Evolutionary conservation across 2,329 filamentous ascomycete species (phyloP).

Genomic region (Chaetomium sp.): DNA sequence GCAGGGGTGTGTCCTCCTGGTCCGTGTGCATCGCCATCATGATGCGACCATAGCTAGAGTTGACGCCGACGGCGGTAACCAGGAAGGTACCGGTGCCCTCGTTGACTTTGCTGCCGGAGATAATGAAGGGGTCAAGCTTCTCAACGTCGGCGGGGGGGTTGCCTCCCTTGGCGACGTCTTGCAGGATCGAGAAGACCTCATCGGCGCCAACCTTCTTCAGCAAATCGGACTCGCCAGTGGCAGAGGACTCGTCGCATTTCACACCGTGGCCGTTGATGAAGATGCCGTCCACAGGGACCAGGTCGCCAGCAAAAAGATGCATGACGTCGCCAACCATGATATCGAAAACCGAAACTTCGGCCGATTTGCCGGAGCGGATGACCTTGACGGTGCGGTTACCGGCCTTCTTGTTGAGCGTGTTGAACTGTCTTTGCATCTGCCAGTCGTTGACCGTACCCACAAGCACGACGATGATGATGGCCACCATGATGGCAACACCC

Average conservation of each 20-base stretch:
- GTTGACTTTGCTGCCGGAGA: slow-evolving; percentile 58
- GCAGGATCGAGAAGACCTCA: slow-evolving; percentile 59
- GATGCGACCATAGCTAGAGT: slow-evolving; percentile 58
- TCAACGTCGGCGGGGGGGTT: slow-evolving; percentile 31
- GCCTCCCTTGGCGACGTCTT: slow-evolving; percentile 53
- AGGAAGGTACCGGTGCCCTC: slow-evolving; percentile 58
- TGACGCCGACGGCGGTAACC: slow-evolving; percentile 56
- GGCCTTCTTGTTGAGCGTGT: slow-evolving; percentile 62
- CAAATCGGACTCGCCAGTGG: slow-evolving; percentile 72
- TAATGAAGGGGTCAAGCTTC: slow-evolving; percentile 66
- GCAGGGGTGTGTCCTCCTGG: slow-evolving; percentile 55
- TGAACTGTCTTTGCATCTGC: slow-evolving; percentile 69
- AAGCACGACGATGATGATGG: slow-evolving; percentile 64
- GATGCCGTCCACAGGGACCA: slow-evolving; percentile 68
- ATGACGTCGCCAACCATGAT: slow-evolving; percentile 71
- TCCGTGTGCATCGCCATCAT: slow-evolving; percentile 59
- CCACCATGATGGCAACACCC: slow-evolving; percentile 66
- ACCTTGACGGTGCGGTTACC: slow-evolving; percentile 66
- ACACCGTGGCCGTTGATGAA: slow-evolving; percentile 58
- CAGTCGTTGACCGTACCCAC: slow-evolving; percentile 67
- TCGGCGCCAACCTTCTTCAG: slow-evolving; percentile 66
- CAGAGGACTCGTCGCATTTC: slow-evolving; percentile 72
- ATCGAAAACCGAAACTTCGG: slow-evolving; percentile 66
- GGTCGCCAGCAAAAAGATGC: slow-evolving; percentile 68
- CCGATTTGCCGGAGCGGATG: slow-evolving; percentile 65